A percentile compares a stretch with the other conserved stretches of the same genome.
Evolutionary conservation across 1,139 yeast genomes (phyloP).

Genomic region (Debaryomyces sp.): DNA sequence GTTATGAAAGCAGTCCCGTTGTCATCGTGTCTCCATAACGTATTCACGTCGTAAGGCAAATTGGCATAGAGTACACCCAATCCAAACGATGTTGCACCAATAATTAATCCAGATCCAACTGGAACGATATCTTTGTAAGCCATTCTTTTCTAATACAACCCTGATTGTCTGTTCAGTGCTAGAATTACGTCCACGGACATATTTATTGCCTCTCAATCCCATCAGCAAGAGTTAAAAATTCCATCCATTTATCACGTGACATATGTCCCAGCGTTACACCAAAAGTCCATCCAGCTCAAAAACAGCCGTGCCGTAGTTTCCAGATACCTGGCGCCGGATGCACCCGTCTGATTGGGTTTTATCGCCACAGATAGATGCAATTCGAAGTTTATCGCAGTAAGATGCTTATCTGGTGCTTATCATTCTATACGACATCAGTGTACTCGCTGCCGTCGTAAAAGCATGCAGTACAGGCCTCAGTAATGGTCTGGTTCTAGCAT

Average conservation of each 20-base stretch:
- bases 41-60: conserved; percentile 77
- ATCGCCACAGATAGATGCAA: neutral
- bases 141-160: conserved; percentile 14
- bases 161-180: neutral
- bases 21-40: conserved; percentile 66
- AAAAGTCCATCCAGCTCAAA: neutral
- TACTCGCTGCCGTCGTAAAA: neutral
- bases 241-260: neutral
- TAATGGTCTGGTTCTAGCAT: neutral
- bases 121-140: conserved; percentile 53
- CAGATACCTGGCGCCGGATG: neutral
- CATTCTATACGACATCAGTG: neutral
- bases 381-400: neutral
- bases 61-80: conserved; percentile 79
- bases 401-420: neutral
- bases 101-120: conserved; percentile 49
- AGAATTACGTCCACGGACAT: neutral
- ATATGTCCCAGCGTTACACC: neutral
- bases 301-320: neutral
- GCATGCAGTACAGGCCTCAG: neutral
- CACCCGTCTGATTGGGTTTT: neutral
- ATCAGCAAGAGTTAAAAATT: neutral
- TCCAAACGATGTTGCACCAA: conserved; percentile 65
- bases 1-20: conserved; percentile 55
- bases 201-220: conserved; percentile 1